phyloP scores from a whole-genome alignment of 768 basidiomycete species.

The Royoungia palumana region DNA sequence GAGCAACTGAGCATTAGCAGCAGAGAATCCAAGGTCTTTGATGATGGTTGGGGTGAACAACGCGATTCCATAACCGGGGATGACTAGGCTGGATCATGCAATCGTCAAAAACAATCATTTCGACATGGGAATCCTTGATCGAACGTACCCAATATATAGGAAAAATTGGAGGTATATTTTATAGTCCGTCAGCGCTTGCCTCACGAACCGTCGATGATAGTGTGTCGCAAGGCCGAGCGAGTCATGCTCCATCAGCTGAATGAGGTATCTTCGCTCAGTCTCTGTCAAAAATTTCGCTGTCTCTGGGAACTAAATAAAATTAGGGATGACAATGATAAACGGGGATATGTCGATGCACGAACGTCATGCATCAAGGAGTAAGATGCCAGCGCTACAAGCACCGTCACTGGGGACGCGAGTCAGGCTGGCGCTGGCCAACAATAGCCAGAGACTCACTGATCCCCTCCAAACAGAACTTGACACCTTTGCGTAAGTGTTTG shows the following conservation, averaged over 20 bases:
- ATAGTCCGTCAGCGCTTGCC: conserved; percentile 46
- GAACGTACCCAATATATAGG: conserved; percentile 39
- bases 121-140: background rate
- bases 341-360: conserved; percentile 11
- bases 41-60: conserved; percentile 50
- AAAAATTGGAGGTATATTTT: conserved; percentile 32
- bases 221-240: conserved; percentile 42
- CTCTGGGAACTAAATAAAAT: conserved; percentile 41
- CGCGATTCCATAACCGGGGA: conserved; percentile 44
- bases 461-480: conserved; percentile 32
- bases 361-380: conserved; percentile 55
- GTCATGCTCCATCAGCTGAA: conserved; percentile 42
- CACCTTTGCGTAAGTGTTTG: conserved; percentile 1
- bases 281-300: conserved; percentile 52
- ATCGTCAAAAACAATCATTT: conserved; percentile 1
- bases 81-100: conserved; percentile 31
- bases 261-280: conserved; percentile 38
- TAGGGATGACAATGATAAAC: background rate
- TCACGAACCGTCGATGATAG: conserved; percentile 42
- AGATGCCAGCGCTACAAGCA: conserved; percentile 13
- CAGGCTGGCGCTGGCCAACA: background rate
- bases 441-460: conserved; percentile 8
- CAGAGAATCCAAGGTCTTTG: conserved; percentile 45
- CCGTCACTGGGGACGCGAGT: conserved; percentile 7
- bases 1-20: conserved; percentile 45